Evolutionary conservation across 2,329 filamentous ascomycete species (phyloP), one percentile per base, ranked within the genome.

Genomic region (Epichloe elymi): DNA sequence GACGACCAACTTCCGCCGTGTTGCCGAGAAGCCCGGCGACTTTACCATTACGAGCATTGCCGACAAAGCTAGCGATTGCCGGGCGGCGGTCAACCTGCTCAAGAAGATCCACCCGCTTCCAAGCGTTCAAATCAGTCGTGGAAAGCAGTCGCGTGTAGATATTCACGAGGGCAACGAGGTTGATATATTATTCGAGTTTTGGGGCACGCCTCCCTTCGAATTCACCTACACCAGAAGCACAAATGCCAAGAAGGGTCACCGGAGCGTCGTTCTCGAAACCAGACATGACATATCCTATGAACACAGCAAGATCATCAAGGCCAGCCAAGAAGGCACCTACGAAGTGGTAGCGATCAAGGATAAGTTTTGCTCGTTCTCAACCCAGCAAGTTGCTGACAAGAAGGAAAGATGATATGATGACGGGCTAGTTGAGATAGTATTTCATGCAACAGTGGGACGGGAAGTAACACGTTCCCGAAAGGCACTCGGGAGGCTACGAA

Each of bases 341-440:
- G 93, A 98, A 70, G 91, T 98, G 17, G 87, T 97, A 33, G 85
- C 88, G 11, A 95, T 98, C 68, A 94, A 94, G 74, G 93, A 98
- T 68, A 82, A 82, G 61, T 94, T 80, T 70, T 98, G 93, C 65
- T 83, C 88, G 26, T 95, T 95, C 67, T 87, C 87, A 44, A 91
- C 83, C 54, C 78, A 83, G 62, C 77, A 80, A 56, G 68, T 74
- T 44, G 43, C 44, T 20, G 73, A 73, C 48, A 76, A 72, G 53
- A 72, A 69, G 56, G 70, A 73, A 17, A 47, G 53, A 19, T 55
- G 51, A 49, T 48, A 17, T 12, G 10, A 30, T 45, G 30, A 8
- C 33, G 35, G n/a, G 35, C 19, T 33, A n/a, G 40, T 15, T 39
- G 40, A 23, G 26, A 26, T 33, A 7, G 26, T 8, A n/a, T 30